Evolutionary conservation across 2,329 filamentous ascomycete species (phyloP), one percentile per base, ranked within the genome.

Genomic region (Aspergillus nomiae): DNA sequence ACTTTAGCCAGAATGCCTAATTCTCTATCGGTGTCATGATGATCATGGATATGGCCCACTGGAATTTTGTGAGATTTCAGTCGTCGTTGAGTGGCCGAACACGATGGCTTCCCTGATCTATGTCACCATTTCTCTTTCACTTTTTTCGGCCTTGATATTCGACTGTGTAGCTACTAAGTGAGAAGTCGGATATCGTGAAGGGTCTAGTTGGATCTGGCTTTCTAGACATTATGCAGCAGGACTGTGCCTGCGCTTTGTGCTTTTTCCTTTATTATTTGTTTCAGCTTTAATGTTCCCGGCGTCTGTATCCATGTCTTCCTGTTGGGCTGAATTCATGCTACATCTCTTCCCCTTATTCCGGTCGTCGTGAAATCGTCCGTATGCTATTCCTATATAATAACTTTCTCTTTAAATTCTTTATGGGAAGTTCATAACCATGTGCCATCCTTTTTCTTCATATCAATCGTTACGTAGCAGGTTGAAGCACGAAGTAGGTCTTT

Each of bases 381-480:
- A 76, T 76, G 69, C 67, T 70, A 75, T 70, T 65, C 68, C 65
- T 71, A 76, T 71, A 76, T 77, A 77, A 76, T 76, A 73, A 46
- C 61, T 58, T 58, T 56, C 19, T n/a, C 19, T 64, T 65, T 56
- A 56, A 58, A 61, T 57, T 67, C 62, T 65, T 67, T 19, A 56
- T 30, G 32, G 43, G 51, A 45, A 46, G 51, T 26, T 48, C 4
- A 26, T 26, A 41, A 48, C 21, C 10, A 26, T 19, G 24, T 58
- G 16, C 50, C 43, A 24, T 58, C 45, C 38, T 26, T 38, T 58
- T 56, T 48, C 48, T 41, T 59, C 19, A 38, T 34, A 30, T 65
- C 65, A 32, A 32, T n/a, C 5, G n/a, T 34, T 32, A 30, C 28
- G 16, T 51, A 32, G 30, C 19, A 1, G 32, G 10, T 41, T 11